Base-by-base conservation (phyloP, 192 early-diverging fungal genomes). In the Backusella parvicylindrica region DNA sequence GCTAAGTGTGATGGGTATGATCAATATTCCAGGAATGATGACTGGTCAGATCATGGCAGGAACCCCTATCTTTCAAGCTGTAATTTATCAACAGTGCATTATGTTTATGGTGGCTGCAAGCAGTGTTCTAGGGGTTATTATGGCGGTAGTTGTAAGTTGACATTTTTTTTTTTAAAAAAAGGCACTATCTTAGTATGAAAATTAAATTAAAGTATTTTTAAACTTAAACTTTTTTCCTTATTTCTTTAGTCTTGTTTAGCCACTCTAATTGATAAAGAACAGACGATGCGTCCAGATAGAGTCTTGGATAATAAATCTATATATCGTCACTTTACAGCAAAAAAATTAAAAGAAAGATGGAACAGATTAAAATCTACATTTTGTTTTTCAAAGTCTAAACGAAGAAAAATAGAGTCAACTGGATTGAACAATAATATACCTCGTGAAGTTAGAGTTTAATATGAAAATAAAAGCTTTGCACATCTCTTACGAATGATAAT, bases 1-100 rank as follows among this genome's bases (percentile, higher is more conserved):
- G 28, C 92, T 95, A 91, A 85, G 89, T 70, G 89, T 95, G 38
- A 92, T 93, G 50, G 95, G 94, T 9, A 79, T 96, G 65, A 92
- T 96, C 35, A 93, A 94, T 15, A 96, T 96, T 64, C 95, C 95
- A 0, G 95, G 92, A 4, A 86, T 93, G 83, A 95, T 96, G 95
- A 94, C 91, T 0, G 95, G 95, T 32, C 94, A 94, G 76, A 87
- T 95, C 49, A 86, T 97, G 64, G 93, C 91, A n/a, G 95, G 95
- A 36, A 89, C 94, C 0, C 84, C 90, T 8, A 90, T 95, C 32
- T 85, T 89, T 72, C 87, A 94, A 50, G 94, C 95, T 0, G 91
- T 89, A n/a, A 84, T 89, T 64, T 95, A 93, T 72, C 94, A 95
- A 78, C 89, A 92, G 72, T 91, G 95, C 64, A 91, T 97, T 63